A percentile compares a stretch with the other conserved stretches of the same genome.
These are phyloP conservation scores for Gonapodya prolifera DNA, from an alignment of 192 early-diverging fungal genomes.

Conservation along the genomic window DNA sequence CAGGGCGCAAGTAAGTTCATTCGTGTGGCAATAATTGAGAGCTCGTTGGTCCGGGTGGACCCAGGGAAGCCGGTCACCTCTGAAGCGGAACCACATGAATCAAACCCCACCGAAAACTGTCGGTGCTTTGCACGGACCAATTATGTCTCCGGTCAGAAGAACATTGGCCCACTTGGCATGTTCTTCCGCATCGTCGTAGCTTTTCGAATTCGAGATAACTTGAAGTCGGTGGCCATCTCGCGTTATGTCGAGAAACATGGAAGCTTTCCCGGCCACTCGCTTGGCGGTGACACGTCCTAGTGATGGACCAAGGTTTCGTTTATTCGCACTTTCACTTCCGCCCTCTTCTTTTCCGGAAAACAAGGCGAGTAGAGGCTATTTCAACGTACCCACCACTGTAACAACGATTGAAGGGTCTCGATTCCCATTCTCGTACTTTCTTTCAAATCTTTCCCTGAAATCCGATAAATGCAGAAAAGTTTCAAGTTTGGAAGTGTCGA, in stretches of 20 bases:
- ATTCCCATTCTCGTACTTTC: background rate
- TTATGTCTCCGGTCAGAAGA: constrained; percentile 50
- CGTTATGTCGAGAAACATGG: constrained; percentile 59
- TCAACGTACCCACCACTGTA: background rate
- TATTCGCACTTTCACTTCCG: no score
- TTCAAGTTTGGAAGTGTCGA: background rate
- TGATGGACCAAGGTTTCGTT: background rate
- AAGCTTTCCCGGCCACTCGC: constrained; percentile 56
- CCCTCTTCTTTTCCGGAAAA: no score
- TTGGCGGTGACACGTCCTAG: constrained; percentile 51
- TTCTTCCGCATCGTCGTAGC: constrained; percentile 17
- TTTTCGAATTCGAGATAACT: constrained; percentile 43
- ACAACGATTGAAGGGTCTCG: background rate
- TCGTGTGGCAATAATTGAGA: constrained; percentile 43
- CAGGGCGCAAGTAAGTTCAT: constrained; percentile 55
- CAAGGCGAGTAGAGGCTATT: no score
- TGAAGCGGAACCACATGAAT: constrained; percentile 6
- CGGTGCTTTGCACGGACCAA: constrained; percentile 23
- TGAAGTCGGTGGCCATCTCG: constrained; percentile 48
- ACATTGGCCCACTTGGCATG: constrained; percentile 30
- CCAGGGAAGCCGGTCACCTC: constrained; percentile 46
- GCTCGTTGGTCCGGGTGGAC: constrained; percentile 54
- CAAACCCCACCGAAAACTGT: background rate
- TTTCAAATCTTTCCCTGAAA: background rate
- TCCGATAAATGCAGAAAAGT: background rate